Conservation (phyloP, 2,329 filamentous ascomycete species). For the Pezicula neosporulosa region DNA sequence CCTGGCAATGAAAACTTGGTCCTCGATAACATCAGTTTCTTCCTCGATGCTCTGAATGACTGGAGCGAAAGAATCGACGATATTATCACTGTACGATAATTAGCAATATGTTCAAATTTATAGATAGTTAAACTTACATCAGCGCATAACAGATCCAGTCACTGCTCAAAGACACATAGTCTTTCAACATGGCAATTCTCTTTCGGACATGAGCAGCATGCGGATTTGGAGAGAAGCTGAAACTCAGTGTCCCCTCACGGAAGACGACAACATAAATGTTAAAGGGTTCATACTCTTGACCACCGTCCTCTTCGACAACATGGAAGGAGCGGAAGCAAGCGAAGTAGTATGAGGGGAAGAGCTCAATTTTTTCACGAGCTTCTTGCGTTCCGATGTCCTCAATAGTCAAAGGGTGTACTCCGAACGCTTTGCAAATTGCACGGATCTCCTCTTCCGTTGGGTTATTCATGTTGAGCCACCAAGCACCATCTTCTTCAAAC, state of each 20-base stretch:
- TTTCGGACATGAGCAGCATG: conserved; percentile 88
- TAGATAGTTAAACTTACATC: conserved; percentile 58
- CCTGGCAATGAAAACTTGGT: conserved; percentile 89
- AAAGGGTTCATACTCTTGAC: conserved; percentile 86
- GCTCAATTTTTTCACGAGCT: conserved; percentile 94
- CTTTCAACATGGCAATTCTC: conserved; percentile 87
- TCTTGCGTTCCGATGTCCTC: conserved; percentile 97
- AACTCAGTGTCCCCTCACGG: conserved; percentile 89
- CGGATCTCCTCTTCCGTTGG: conserved; percentile 86
- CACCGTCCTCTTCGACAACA: conserved; percentile 70
- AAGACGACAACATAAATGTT: conserved; percentile 98
- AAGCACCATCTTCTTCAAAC: conserved; percentile 73
- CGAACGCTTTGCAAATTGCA: conserved; percentile 89
- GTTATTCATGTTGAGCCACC: conserved; percentile 95
- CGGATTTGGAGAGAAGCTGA: conserved; percentile 84
- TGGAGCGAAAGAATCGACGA: conserved; percentile 92
- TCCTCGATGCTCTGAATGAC: conserved; percentile 83
- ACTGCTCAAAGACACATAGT: conserved; percentile 90
- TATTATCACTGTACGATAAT: conserved; percentile 67
- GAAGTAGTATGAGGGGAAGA: conserved; percentile 98
- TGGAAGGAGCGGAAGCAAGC: conserved; percentile 95
- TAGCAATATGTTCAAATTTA: conserved; percentile 1
- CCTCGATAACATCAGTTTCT: conserved; percentile 90
- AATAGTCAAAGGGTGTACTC: conserved; percentile 89
- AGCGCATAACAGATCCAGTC: conserved; percentile 99